Base-by-base conservation (phyloP, 2,329 filamentous ascomycete genomes). In the Colletotrichum sp. region DNA sequence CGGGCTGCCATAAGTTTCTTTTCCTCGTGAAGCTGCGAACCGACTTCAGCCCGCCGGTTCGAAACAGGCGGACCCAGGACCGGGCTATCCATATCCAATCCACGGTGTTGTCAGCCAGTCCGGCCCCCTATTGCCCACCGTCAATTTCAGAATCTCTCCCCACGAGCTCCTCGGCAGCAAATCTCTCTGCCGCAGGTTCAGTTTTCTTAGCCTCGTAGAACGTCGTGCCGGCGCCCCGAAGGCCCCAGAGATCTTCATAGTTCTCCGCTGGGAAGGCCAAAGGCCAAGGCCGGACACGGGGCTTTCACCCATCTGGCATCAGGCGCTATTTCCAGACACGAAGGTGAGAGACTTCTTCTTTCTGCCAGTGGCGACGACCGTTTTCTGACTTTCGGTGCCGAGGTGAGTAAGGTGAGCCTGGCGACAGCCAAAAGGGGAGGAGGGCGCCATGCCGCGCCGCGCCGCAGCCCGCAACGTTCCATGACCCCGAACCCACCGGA, bases 241-340 rank as follows among this genome's bases (percentile, higher is more conserved):
- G 9, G 60, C 64, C 63, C 70, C 70, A 75, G 73, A 73, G 73
- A 75, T 75, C 70, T 73, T 69, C 70, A 64, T 75, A 65, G 61
- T 75, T 75, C 73, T 75, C 73, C 73, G 73, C 73, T 67, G 43
- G 48, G 55, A 36, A 32, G 57, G 68, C 55, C 64, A 48, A 64
- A 24, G 63, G 64, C 73, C 64, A 75, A 60, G 73, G 36, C 73
- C 43, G 24, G 28, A 64, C 64, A 59, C 59, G 59, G 73, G 70
- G 57, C 73, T 64, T 34, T 65, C 59, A 16, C 34, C 16, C 64
- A 39, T 59, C 43, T 12, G 28, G 28, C 57, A 36, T 39, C 73
- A 65, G 43, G 70, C 70, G 73, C 64, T 34, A 75, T 73, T 73
- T 60, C 73, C 48, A 61, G 67, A 73, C 57, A 75, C 70, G 64